Base-by-base conservation (phyloP, 129 eudicot species). In the Arctium minus region DNA sequence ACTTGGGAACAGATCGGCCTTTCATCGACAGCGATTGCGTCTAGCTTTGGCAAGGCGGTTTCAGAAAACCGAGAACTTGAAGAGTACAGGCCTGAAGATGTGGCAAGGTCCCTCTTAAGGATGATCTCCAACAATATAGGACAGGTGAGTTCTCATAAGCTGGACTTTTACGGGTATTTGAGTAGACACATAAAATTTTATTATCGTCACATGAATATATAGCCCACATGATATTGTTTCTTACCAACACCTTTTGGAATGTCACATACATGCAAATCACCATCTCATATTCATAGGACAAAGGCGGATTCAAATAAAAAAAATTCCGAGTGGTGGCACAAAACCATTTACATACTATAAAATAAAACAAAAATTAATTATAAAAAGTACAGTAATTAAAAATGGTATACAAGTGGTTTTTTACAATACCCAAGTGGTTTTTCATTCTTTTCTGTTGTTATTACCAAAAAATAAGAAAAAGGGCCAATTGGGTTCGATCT, bases 61-160 rank as follows among this genome's bases (percentile, higher is more conserved):
- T 90, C 97, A 12, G 94, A 93, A 82, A 82, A 96, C 80, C 90
- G 92, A 89, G 98, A 90, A 80, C 92, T 91, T 74, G 89, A 93
- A 75, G 97, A 96, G 73, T 93, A 91, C 86, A 81, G 70, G 84
- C 86, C 98, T 74, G 99, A 93, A 89, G 99, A 96, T 84, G 80
- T 93, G 2, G 97, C 99, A 53, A 85, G 99, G 83, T 96, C 99
- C 70, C 93, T 96, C 53, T 78, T 96, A 81, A 87, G 99, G 80
- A 90, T 96, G 98, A 96, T 96, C 73, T 96, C 99, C 75, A 96
- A 96, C 81, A 96, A 96, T 80, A 85, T 96, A 83, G 99, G 94
- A 46, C 99, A 96, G 92, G 99, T 91, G 75, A 88, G 84, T 70
- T 65, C 48, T 68, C 50, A 60, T 65, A 75, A 69, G 10, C 11